Base-by-base conservation (phyloP, 2,329 filamentous ascomycete species). In the Verticillium nonalfalfae region DNA sequence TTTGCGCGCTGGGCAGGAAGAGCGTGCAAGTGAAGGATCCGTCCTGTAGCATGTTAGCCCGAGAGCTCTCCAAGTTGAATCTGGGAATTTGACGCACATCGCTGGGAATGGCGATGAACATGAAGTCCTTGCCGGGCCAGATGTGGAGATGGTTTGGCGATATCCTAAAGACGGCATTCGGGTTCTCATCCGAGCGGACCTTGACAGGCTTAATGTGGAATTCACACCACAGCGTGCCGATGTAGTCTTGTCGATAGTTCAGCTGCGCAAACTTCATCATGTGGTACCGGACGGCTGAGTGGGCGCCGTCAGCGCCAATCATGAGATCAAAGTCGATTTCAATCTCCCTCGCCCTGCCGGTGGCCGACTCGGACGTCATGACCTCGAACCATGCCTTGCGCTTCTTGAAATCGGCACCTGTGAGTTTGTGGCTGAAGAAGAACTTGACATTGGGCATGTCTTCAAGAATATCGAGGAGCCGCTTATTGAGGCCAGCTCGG, bases 191-290 rank as follows among this genome's bases (percentile, higher is more conserved):
- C 35, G 74, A 74, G 1, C 90, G 82, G 10, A 64, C 65, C 0
- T 74, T 65, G 34, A 70, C 73, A 1, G 89, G 81, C 21, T 84
- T 79, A 64, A 99, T 92, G 58, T 87, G 87, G 72, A 99, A 98
- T 72, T 99, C 95, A 74, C 94, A 98, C 95, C 95, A 99, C 5
- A 98, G 78, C 0, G 93, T 95, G 74, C 98, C 94, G 71, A 99
- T 95, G 74, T 99, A 99, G 69, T 92, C 87, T 72, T 99, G 95
- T 68, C 90, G 83, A 71, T 97, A 99, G 75, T 95, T 87, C 85
- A 98, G 91, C 11, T 90, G 87, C 1, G 89, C 85, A 69, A 86
- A 97, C 76, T 98, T 98, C 94, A 99, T 99, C 76, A 99, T 79
- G 71, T 98, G 93, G 72, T 92, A 96, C 59, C 95, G 84, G 4